Conservation (phyloP, 129 eudicot genomes). For the Oenanthe sinensis region DNA sequence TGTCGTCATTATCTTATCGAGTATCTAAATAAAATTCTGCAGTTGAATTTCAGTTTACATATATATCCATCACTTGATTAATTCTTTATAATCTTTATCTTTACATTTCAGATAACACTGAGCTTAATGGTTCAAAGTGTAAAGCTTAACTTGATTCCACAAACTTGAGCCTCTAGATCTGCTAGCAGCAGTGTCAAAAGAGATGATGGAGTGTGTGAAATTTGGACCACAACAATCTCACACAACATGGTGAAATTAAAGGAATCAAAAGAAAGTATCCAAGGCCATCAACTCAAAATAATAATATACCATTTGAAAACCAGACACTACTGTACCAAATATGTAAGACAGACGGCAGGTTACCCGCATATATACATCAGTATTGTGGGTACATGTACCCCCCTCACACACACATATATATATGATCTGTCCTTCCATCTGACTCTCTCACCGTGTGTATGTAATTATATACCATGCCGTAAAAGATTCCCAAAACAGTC, state of each 20-base stretch:
- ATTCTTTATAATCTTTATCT: not conserved
- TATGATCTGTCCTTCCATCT: not conserved
- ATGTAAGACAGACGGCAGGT: conserved; percentile 6
- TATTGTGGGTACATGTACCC: not conserved
- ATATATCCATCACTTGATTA: not conserved
- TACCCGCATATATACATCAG: conserved; percentile 1
- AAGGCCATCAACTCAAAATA: not conserved
- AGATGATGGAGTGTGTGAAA: not conserved
- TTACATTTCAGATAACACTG: no score
- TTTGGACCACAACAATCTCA: not conserved
- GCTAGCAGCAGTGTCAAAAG: not conserved
- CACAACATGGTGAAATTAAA: conserved; percentile 4
- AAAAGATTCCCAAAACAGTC: no score
- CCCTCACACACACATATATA: not conserved
- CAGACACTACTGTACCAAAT: conserved; percentile 1
- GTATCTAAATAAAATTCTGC: not conserved
- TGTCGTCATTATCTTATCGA: conserved; percentile 1
- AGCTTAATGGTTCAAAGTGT: not conserved
- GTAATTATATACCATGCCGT: not conserved
- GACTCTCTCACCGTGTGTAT: not conserved
- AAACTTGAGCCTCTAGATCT: not conserved
- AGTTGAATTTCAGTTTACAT: not conserved
- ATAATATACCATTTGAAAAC: conserved; percentile 2
- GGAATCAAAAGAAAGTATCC: conserved; percentile 5
- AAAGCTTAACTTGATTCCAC: not conserved